Conservation (phyloP, 371 early-diverging fungal genomes). For the Syncephalastrum contaminatum region DNA sequence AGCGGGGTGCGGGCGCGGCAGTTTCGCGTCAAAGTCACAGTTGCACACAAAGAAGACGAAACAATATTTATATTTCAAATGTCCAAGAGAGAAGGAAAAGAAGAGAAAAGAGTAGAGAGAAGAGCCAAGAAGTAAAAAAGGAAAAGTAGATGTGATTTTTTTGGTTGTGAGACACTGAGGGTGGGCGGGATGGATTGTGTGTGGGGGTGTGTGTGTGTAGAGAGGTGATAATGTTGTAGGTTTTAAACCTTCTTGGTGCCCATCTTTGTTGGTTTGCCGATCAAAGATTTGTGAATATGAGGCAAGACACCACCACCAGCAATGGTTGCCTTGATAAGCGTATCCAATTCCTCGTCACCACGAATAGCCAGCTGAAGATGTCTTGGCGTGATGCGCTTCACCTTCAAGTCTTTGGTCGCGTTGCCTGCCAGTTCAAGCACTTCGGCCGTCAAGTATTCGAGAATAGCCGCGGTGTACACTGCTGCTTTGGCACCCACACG, state of each 20-base stretch:
- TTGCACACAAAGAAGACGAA: too few relatives aligned
- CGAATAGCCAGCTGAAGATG: constrained; percentile 91
- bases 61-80: too few relatives aligned
- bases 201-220: too few relatives aligned
- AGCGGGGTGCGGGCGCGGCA: too few relatives aligned
- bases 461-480: constrained; percentile 87
- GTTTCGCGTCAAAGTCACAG: too few relatives aligned
- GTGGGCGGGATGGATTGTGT: too few relatives aligned
- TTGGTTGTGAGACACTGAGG: too few relatives aligned
- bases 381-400: constrained; percentile 88
- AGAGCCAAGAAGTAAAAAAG: too few relatives aligned
- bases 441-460: constrained; percentile 91
- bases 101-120: too few relatives aligned
- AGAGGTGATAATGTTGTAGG: too few relatives aligned
- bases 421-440: constrained; percentile 91
- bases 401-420: constrained; percentile 87
- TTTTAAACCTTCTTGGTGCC: constrained; percentile 18
- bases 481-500: constrained; percentile 92
- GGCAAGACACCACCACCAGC: constrained; percentile 87
- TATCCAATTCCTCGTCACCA: constrained; percentile 89
- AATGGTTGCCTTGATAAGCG: constrained; percentile 86
- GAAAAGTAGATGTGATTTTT: too few relatives aligned
- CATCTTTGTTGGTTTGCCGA: constrained; percentile 55
- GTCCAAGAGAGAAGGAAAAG: too few relatives aligned
- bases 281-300: constrained; percentile 74